A percentile compares a stretch with the other conserved stretches of the same genome.
Evolutionary conservation across 768 basidiomycete species (phyloP).

Genomic region (Leccinum variicolor): DNA sequence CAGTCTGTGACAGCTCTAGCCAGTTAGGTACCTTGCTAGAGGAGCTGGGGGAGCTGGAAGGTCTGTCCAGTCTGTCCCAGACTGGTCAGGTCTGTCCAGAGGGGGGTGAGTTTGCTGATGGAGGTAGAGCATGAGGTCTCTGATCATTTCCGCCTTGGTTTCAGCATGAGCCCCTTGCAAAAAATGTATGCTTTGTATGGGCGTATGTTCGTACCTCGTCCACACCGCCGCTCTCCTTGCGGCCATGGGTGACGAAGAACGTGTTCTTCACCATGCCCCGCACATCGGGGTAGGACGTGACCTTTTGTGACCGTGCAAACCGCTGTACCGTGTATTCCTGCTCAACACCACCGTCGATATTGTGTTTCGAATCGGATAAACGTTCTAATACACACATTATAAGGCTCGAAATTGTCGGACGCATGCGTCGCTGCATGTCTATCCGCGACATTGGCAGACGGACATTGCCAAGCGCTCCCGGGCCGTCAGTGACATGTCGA

Average conservation of each 20-base stretch:
- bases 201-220: slow-evolving; percentile 67
- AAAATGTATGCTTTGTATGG: rapidly evolving
- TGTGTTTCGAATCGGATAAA: slow-evolving; percentile 22
- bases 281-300: slow-evolving; percentile 50
- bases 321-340: too few relatives aligned
- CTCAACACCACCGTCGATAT: too few relatives aligned
- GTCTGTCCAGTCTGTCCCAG: too few relatives aligned
- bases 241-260: slow-evolving; percentile 63
- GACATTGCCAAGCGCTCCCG: slow-evolving; percentile 57
- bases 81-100: too few relatives aligned
- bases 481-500: slow-evolving; percentile 77
- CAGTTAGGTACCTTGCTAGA: too few relatives aligned
- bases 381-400: slow-evolving; percentile 15
- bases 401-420: slow-evolving; percentile 57
- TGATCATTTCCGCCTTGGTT: slow-evolving; percentile 42
- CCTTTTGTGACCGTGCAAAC: slow-evolving; percentile 55
- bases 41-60: too few relatives aligned
- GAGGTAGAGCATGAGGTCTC: slow-evolving; percentile 51
- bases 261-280: slow-evolving; percentile 62
- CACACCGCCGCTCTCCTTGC: slow-evolving; percentile 54
- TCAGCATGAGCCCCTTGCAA: slow-evolving; percentile 1
- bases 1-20: too few relatives aligned
- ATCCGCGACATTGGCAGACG: slow-evolving; percentile 65
- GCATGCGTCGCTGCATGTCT: slow-evolving; percentile 73
- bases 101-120: too few relatives aligned